Conservation (phyloP, 305 asterid species). For the Nicotiana rustica region DNA sequence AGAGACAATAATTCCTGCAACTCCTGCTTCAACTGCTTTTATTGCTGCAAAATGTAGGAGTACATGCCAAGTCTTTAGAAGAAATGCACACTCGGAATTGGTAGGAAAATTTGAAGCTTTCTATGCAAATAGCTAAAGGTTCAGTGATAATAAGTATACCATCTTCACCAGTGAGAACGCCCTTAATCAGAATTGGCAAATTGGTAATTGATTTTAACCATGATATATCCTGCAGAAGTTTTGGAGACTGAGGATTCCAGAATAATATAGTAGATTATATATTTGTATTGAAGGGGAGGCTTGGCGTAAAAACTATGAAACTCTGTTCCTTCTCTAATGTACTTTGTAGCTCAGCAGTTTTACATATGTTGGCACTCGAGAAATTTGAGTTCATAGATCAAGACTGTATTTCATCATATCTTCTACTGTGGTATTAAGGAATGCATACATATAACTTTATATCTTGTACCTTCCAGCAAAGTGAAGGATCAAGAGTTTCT, state of each 20-base stretch:
- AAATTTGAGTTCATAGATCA: not conserved
- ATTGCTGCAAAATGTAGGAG: conserved; percentile 50
- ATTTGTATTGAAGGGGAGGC: no score
- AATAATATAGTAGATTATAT: no score
- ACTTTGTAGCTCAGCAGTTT: not conserved
- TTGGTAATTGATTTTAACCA: conserved; percentile 73
- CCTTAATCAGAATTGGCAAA: conserved; percentile 69
- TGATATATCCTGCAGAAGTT: conserved; percentile 56
- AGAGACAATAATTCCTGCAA: conserved; percentile 66
- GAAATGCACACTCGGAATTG: not conserved
- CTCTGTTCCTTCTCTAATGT: no score
- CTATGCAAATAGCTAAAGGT: not conserved
- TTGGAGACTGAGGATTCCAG: not conserved
- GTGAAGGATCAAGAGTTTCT: conserved; percentile 51
- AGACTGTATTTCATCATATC: not conserved
- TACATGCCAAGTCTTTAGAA: not conserved
- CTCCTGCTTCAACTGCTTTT: conserved; percentile 68
- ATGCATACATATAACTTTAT: not conserved
- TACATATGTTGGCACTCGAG: not conserved
- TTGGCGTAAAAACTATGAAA: no score
- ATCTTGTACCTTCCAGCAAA: conserved; percentile 63
- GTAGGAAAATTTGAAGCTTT: not conserved
- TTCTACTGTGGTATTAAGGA: not conserved
- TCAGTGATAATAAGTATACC: conserved; percentile 42
- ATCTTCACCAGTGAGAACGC: conserved; percentile 72